Percentiles rank a stretch among this genome's conserved stretches.
Evolutionary conservation across 305 asterid species (phyloP).

Genomic region (Salvia sclarea): DNA sequence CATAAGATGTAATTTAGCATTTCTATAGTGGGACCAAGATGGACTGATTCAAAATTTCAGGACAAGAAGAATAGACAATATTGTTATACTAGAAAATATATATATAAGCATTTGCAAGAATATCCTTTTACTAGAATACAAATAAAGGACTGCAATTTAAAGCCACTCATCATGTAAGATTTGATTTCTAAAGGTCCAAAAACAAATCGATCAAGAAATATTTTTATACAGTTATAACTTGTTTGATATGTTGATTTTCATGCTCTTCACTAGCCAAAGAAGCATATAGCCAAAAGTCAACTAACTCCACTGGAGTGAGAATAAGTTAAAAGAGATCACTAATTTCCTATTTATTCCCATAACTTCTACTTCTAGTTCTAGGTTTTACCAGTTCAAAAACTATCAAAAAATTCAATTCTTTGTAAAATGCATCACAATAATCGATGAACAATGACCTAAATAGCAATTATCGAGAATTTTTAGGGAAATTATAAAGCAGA

Average conservation of each 20-base stretch:
- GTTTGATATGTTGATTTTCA: background rate
- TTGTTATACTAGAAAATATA: background rate
- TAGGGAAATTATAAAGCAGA: background rate
- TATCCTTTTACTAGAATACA: background rate
- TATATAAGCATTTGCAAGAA: background rate
- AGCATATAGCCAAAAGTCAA: background rate
- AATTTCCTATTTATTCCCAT: background rate
- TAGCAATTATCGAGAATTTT: background rate
- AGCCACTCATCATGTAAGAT: background rate
- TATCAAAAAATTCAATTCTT: background rate
- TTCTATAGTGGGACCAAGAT: background rate
- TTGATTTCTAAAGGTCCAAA: background rate
- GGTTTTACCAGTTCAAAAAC: background rate
- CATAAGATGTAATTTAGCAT: conserved; percentile 27
- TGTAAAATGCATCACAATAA: conserved; percentile 1
- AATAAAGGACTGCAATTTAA: conserved; percentile 3
- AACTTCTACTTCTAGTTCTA: background rate
- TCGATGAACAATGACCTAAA: background rate
- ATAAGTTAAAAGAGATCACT: background rate
- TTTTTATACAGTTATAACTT: background rate
- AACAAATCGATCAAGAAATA: background rate
- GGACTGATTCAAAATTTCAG: background rate
- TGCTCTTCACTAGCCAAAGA: conserved; percentile 4
- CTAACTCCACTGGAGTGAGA: background rate
- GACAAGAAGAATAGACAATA: background rate